Percentiles rank a stretch among this genome's conserved stretches.
Evolutionary conservation across 2,329 filamentous ascomycete genomes (phyloP).

Genomic region (Xylariaceae sp.): DNA sequence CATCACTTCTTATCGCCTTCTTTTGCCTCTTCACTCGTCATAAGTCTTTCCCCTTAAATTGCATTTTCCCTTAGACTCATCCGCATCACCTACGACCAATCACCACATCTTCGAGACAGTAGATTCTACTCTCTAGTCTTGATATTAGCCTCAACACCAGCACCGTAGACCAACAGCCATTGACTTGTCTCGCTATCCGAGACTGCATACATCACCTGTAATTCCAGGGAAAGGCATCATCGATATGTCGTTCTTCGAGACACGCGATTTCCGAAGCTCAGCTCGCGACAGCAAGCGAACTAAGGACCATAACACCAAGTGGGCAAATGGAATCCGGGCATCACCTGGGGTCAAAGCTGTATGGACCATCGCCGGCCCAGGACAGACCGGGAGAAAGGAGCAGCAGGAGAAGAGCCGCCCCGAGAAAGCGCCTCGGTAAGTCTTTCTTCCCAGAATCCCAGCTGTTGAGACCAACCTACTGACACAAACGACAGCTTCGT

Average conservation of each 20-base stretch:
- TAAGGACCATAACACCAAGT: conserved; percentile 42
- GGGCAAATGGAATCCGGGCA: conserved; percentile 37
- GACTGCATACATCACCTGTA: no score
- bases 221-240: no score
- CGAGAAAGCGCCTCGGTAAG: conserved; percentile 33
- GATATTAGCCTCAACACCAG: no score
- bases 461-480: no score
- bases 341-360: conserved; percentile 25
- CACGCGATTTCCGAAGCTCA: conserved; percentile 42
- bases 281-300: conserved; percentile 41
- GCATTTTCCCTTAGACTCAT: conserved; percentile 4
- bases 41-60: background rate
- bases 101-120: conserved; percentile 2
- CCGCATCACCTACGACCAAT: conserved; percentile 2
- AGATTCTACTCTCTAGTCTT: no score
- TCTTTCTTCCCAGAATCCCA: no score
- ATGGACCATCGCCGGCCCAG: conserved; percentile 4
- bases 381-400: conserved; percentile 24
- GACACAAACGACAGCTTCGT: no score
- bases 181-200: no score
- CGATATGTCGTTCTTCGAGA: conserved; percentile 28
- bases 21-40: conserved; percentile 15
- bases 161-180: no score
- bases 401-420: conserved; percentile 36
- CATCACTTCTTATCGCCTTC: background rate